These are phyloP conservation scores for Glonium stellatum DNA, from an alignment of 495 filamentous ascomycete genomes.

Conservation along the genomic window DNA sequence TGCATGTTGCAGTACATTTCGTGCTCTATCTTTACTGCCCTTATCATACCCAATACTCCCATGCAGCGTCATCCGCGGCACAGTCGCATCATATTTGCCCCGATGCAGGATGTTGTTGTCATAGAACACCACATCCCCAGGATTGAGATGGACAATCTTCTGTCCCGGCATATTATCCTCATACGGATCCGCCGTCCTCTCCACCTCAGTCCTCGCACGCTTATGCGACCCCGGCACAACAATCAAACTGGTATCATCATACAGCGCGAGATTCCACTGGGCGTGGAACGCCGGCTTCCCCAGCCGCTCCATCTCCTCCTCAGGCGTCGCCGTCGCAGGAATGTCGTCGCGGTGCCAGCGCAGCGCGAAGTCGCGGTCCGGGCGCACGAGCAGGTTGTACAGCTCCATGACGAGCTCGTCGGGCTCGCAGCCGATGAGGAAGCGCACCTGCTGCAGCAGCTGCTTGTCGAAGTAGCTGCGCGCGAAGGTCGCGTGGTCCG, in stretches of 20 bases:
- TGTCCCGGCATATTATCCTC: conserved; percentile 53
- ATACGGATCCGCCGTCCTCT: conserved; percentile 55
- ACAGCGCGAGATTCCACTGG: conserved; percentile 74
- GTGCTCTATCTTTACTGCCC: conserved; percentile 51
- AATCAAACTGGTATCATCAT: conserved; percentile 57
- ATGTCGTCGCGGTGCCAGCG: conserved; percentile 79
- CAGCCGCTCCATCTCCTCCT: conserved; percentile 46
- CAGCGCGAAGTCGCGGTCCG: conserved; percentile 57
- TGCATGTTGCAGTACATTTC: conserved; percentile 81
- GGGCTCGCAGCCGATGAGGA: conserved; percentile 45
- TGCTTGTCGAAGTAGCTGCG: conserved; percentile 57
- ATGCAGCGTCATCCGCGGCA: conserved; percentile 68
- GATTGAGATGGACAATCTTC: conserved; percentile 53
- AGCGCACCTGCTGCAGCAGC: conserved; percentile 50
- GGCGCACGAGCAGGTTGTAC: conserved; percentile 70
- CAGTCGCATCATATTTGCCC: conserved; percentile 56
- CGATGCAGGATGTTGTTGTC: conserved; percentile 83
- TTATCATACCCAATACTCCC: conserved; percentile 64
- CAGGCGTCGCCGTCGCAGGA: conserved; percentile 45
- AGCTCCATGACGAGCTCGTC: conserved; percentile 67
- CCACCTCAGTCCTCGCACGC: conserved; percentile 56
- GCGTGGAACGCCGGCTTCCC: conserved; percentile 44
- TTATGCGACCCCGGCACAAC: conserved; percentile 65
- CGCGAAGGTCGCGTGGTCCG: conserved; percentile 47
- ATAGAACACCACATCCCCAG: conserved; percentile 77